phyloP scores from a whole-genome alignment of 1,139 yeast genomes.

The Magnusiomyces fungicola region DNA sequence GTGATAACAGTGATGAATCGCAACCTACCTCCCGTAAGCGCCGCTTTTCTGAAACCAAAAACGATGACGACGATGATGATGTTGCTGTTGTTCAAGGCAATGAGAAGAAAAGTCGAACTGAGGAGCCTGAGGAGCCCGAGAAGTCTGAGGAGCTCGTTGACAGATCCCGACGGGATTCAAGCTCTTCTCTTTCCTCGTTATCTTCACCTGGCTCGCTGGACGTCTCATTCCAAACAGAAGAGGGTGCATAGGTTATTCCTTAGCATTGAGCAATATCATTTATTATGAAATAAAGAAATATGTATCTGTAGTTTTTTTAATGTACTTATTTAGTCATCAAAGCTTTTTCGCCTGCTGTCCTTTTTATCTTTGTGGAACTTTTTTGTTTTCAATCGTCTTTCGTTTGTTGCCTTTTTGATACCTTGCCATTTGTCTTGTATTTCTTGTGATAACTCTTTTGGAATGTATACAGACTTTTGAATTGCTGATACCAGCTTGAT shows the following conservation, averaged over 20 bases:
- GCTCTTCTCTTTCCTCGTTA: too few species aligned
- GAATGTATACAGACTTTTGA: constrained; percentile 41
- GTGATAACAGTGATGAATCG: constrained; percentile 4
- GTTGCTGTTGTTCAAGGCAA: constrained; percentile 6
- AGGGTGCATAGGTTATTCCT: too few species aligned
- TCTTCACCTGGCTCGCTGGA: too few species aligned
- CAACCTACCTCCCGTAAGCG: too few species aligned
- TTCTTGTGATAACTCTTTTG: constrained; percentile 43
- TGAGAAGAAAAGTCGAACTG: constrained; percentile 1
- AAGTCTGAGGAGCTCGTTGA: constrained; percentile 4
- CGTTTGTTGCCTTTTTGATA: constrained; percentile 41
- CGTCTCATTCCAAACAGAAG: too few species aligned
- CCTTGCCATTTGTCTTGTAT: constrained; percentile 51
- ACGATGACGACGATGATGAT: constrained; percentile 5
- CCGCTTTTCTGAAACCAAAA: too few species aligned
- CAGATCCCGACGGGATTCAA: too few species aligned
- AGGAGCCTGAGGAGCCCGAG: constrained; percentile 14
- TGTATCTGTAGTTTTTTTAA: too few species aligned
- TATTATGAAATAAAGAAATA: too few species aligned
- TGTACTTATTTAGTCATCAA: constrained; percentile 11
- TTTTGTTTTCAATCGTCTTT: constrained; percentile 46
- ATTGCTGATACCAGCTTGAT: constrained; percentile 51
- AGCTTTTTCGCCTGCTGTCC: constrained; percentile 34
- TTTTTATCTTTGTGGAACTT: constrained; percentile 50
- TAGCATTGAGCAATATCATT: too few species aligned